These are phyloP conservation scores for Coemansia sp. DNA, from an alignment of 192 early-diverging fungal species.

Conservation along the genomic window DNA sequence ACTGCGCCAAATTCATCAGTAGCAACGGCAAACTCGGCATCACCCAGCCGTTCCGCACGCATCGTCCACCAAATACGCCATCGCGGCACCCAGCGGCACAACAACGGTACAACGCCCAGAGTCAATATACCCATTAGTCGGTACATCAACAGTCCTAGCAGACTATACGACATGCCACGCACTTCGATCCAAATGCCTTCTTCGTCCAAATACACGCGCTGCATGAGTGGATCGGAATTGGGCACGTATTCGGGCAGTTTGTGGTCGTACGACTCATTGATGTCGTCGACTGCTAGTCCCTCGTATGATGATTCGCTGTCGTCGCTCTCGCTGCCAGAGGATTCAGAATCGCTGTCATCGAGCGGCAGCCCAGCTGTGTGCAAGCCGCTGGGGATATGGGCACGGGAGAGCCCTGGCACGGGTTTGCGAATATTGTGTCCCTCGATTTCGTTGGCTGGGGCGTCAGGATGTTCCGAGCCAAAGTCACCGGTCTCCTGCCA, in stretches of 20 bases:
- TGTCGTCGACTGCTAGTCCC: conserved; percentile 51
- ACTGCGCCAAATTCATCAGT: conserved; percentile 71
- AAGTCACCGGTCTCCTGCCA: conserved; percentile 1
- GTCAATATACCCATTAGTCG: conserved; percentile 64
- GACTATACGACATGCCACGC: conserved; percentile 62
- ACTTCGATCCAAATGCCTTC: conserved; percentile 62
- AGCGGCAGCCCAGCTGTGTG: conserved; percentile 23
- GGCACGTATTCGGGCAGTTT: conserved; percentile 50
- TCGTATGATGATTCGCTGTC: conserved; percentile 49
- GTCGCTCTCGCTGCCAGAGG: conserved; percentile 13
- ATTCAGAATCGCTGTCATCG: conserved; percentile 21
- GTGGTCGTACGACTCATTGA: conserved; percentile 55
- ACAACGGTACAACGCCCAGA: conserved; percentile 68
- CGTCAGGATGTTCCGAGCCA: background rate
- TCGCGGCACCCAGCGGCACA: conserved; percentile 83
- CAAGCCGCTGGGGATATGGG: conserved; percentile 30
- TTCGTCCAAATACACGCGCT: conserved; percentile 64
- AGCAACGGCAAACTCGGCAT: conserved; percentile 70
- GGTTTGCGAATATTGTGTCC: background rate
- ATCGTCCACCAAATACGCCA: conserved; percentile 74
- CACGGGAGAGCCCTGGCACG: background rate
- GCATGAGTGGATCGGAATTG: conserved; percentile 43
- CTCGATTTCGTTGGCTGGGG: conserved; percentile 3
- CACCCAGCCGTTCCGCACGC: conserved; percentile 60
- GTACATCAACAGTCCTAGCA: conserved; percentile 59